Base-by-base conservation (phyloP, 2,329 filamentous ascomycete species). In the Sclerotinia borealis region DNA sequence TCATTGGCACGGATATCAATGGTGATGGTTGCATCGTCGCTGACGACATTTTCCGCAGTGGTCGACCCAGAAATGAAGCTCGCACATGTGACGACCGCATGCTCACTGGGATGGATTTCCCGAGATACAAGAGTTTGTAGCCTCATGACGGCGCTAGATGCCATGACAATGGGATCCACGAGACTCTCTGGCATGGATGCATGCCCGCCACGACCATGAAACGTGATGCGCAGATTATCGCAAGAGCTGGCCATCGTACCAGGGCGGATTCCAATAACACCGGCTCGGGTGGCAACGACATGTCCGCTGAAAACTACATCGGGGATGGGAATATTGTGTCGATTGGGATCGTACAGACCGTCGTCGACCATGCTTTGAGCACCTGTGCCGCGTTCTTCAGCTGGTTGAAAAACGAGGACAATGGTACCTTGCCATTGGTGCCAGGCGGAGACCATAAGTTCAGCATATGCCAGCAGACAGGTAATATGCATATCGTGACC, bases 401-500 rank as follows among this genome's bases (percentile, higher is more conserved):
- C 81, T 0, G 88, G 87, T 68, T 91, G 88, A 72, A 90, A 90
- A 4, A 85, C 74, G 13, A 87, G 72, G 3, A 91, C 74, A 22
- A 90, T 68, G 0, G 85, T 89, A 0, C 88, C 87, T 9, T 71
- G 75, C 88, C 88, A 91, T 0, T 66, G 43, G 0, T 77, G 67
- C 73, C 77, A 0, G 75, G 72, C 0, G 9, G 72, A 73, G 0
- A 77, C 73, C 0, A 90, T 76, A 0, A 80, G 75, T 22, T 79
- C 76, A 0, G 83, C 79, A 0, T 81, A 80, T 0, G 79, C 86
- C 1, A 89, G 76, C 2, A 88, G 75, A 29, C 77, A 76, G 0
- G 83, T 79, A 34, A 88, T 81, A 70, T 89, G 85, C 76, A 86
- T 84, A 68, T 88, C 85, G 69, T 89, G 86, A 0, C 86, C 87